Base-by-base conservation (phyloP, 257 asterid species). In the Petunia secreta region DNA sequence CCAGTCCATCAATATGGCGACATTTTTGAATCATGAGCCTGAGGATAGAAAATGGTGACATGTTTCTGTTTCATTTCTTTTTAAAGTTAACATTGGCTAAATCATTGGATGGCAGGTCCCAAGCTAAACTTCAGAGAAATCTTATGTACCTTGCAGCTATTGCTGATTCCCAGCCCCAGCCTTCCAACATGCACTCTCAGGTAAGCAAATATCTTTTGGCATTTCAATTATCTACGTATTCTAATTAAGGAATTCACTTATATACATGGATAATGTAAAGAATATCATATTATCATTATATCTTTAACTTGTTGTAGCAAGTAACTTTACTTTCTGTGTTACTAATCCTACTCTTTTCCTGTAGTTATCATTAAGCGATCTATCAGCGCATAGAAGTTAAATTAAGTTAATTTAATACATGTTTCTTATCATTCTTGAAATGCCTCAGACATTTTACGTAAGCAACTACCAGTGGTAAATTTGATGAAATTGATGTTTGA, bases 101-200 rank as follows among this genome's bases (percentile, higher is more conserved):
- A 14, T 65, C 53, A 10, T 43, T 2, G 79, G 9, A 63, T 59
- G 64, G 50, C 85, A 95, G 99, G 86, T 91, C 91, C 78, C 98
- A 92, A 80, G 98, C 97, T 1, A 88, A 93, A 77, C 91, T 95
- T 4, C 99, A 95, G 85, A 88, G 97, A 65, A 95, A 95, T 85
- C 87, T 95, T 82, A 95, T 95, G 99, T 95, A 93, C 78, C 96
- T 95, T 3, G 99, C 99, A 34, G 98, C 99, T 6, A 95, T 95
- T 57, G 99, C 99, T 37, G 99, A 95, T 89, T 91, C 98, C 25
- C 99, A 93, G 76, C 99, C 99, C 66, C 99, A 89, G 77, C 97
- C 92, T 34, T 94, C 97, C 4, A 83, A 71, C 82, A 87, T 95
- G 94, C 97, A 92, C 80, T 90, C 98, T 80, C 99, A 92, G 97